Evolutionary conservation across 1,284 basidiomycete species (phyloP).

Genomic region (Ceratobasidium sp.): DNA sequence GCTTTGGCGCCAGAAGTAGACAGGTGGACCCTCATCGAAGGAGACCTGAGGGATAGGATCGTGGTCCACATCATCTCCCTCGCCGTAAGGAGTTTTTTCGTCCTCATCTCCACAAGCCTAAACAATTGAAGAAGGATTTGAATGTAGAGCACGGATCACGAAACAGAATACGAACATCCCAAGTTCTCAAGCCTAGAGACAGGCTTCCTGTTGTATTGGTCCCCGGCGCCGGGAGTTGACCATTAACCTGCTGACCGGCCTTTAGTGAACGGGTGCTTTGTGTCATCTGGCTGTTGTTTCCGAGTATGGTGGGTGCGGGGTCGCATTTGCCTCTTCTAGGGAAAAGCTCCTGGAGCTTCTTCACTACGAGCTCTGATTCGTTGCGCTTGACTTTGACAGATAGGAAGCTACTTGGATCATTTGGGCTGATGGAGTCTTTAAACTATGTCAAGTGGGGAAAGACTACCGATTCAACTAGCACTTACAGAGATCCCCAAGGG

Average conservation of each 20-base stretch:
- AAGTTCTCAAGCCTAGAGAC: too few species aligned
- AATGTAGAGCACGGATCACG: too few species aligned
- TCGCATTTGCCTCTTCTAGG: not conserved
- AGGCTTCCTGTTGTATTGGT: too few species aligned
- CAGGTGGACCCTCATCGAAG: slow-evolving; percentile 1
- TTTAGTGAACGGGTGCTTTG: too few species aligned
- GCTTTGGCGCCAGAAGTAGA: slow-evolving; percentile 28
- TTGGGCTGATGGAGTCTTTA: slow-evolving; percentile 15
- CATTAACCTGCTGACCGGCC: too few species aligned
- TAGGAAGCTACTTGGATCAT: not conserved
- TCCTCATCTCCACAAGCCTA: slow-evolving; percentile 8
- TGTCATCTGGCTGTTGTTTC: not conserved
- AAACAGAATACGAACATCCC: too few species aligned
- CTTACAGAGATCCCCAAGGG: slow-evolving; percentile 22
- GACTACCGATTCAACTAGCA: not conserved
- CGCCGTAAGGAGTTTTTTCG: not conserved
- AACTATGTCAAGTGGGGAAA: not conserved
- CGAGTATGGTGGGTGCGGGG: not conserved
- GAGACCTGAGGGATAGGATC: not conserved
- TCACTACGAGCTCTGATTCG: not conserved
- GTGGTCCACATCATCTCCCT: slow-evolving; percentile 13
- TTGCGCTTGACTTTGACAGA: not conserved
- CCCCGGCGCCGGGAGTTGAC: too few species aligned
- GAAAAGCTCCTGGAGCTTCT: not conserved
- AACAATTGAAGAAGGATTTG: too few species aligned